Evolutionary conservation across 371 early-diverging fungal species (phyloP).

Genomic region (Apophysomyces variabilis): DNA sequence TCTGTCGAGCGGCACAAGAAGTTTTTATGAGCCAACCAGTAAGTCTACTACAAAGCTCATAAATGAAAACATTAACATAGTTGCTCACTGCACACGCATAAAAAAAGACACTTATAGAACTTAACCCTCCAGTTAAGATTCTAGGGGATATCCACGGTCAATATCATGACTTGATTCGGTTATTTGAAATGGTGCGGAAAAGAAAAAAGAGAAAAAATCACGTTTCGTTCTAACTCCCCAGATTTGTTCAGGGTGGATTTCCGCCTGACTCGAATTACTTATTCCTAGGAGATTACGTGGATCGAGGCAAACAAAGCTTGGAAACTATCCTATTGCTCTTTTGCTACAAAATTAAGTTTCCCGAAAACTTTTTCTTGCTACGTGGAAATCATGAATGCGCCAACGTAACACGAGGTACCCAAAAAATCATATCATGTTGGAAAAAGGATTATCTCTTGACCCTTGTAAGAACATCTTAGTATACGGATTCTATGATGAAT

Average conservation of each 20-base stretch:
- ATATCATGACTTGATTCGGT: slow-evolving; percentile 82
- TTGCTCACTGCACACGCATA: background rate
- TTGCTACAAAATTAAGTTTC: slow-evolving; percentile 95
- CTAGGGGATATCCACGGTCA: slow-evolving; percentile 95
- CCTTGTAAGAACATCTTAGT: slow-evolving; percentile 45
- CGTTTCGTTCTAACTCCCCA: background rate
- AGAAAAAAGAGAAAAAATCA: slow-evolving; percentile 6
- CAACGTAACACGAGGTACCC: slow-evolving; percentile 84
- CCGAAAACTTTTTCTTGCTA: slow-evolving; percentile 92
- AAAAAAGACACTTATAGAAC: slow-evolving; percentile 76
- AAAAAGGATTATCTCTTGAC: background rate
- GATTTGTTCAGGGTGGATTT: slow-evolving; percentile 68
- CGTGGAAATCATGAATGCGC: slow-evolving; percentile 98
- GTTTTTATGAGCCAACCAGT: slow-evolving; percentile 88
- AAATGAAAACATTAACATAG: background rate
- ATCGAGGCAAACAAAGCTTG: slow-evolving; percentile 95
- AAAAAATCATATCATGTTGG: background rate
- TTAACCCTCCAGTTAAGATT: slow-evolving; percentile 94
- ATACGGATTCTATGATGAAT: slow-evolving; percentile 99
- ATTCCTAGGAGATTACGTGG: slow-evolving; percentile 97
- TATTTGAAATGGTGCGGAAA: slow-evolving; percentile 71
- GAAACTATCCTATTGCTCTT: slow-evolving; percentile 93
- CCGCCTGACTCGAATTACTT: slow-evolving; percentile 91
- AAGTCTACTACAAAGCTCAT: background rate
- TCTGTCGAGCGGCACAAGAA: slow-evolving; percentile 86